Evolutionary conservation across 768 basidiomycete species (phyloP).

Genomic region (Sarcomyxa edulis): DNA sequence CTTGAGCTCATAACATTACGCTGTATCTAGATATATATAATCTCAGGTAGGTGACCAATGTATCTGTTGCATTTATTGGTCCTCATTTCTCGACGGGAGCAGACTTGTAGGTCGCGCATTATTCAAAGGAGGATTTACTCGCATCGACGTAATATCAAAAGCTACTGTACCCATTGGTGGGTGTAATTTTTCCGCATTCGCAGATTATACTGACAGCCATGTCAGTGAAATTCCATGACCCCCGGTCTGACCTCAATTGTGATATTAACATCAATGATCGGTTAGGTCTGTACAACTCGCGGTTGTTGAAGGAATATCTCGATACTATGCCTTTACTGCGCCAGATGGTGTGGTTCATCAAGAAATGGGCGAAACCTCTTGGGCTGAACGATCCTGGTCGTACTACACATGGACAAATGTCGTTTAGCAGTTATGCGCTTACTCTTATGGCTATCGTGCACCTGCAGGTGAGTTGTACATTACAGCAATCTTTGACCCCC

Average conservation of each 20-base stretch:
- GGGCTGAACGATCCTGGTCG: constrained; percentile 42
- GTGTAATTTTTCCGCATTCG: constrained; percentile 5
- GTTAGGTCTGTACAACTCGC: constrained; percentile 47
- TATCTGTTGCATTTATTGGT: not conserved
- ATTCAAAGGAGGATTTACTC: constrained; percentile 29
- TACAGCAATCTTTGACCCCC: not conserved
- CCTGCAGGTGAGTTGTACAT: constrained; percentile 39
- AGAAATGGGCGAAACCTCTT: constrained; percentile 54
- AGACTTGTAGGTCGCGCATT: constrained; percentile 20
- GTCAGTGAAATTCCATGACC: constrained; percentile 49
- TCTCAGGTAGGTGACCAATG: constrained; percentile 13
- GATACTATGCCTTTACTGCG: constrained; percentile 36
- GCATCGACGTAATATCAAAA: constrained; percentile 20
- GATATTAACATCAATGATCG: constrained; percentile 64
- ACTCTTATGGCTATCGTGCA: constrained; percentile 56
- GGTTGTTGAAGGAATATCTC: constrained; percentile 48
- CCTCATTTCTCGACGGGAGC: constrained; percentile 14
- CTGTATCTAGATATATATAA: constrained; percentile 28
- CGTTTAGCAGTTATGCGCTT: constrained; percentile 61
- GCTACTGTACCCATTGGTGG: constrained; percentile 41
- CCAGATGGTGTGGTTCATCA: constrained; percentile 41
- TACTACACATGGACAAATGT: constrained; percentile 13
- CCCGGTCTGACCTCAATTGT: constrained; percentile 31
- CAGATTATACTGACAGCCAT: not conserved
- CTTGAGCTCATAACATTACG: no score